Conservation (phyloP, 768 basidiomycete genomes). For the Panaeolus cyanescens region DNA sequence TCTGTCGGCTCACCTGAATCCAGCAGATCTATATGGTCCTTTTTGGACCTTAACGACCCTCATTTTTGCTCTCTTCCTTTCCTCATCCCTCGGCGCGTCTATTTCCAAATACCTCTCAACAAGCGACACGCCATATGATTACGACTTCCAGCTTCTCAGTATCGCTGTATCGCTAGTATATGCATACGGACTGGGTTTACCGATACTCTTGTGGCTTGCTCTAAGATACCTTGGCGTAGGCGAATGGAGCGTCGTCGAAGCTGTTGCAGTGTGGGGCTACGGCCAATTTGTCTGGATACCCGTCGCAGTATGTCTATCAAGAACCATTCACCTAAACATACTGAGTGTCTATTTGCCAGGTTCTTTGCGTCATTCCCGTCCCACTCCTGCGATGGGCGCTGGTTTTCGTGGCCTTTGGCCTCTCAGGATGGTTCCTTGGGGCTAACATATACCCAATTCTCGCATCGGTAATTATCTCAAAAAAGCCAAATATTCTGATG, state of each 20-base stretch:
- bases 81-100: constrained; percentile 88
- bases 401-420: constrained; percentile 66
- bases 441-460: constrained; percentile 90
- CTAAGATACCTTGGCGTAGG: constrained; percentile 86
- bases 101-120: constrained; percentile 84
- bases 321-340: neutral
- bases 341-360: constrained; percentile 34
- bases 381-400: constrained; percentile 83
- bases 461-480: constrained; percentile 66
- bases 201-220: constrained; percentile 80
- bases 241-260: constrained; percentile 89
- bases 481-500: neutral
- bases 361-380: constrained; percentile 86
- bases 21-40: constrained; percentile 84
- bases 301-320: constrained; percentile 58
- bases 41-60: constrained; percentile 98
- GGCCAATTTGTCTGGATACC: constrained; percentile 88
- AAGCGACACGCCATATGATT: constrained; percentile 58
- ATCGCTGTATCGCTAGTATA: constrained; percentile 87
- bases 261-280: constrained; percentile 80
- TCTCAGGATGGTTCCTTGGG: constrained; percentile 88
- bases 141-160: constrained; percentile 85
- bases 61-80: constrained; percentile 90
- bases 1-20: constrained; percentile 61
- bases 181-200: constrained; percentile 81